Evolutionary conservation across 352 stramenopile species (phyloP).

Genomic region (Globisporangium perplexum): DNA sequence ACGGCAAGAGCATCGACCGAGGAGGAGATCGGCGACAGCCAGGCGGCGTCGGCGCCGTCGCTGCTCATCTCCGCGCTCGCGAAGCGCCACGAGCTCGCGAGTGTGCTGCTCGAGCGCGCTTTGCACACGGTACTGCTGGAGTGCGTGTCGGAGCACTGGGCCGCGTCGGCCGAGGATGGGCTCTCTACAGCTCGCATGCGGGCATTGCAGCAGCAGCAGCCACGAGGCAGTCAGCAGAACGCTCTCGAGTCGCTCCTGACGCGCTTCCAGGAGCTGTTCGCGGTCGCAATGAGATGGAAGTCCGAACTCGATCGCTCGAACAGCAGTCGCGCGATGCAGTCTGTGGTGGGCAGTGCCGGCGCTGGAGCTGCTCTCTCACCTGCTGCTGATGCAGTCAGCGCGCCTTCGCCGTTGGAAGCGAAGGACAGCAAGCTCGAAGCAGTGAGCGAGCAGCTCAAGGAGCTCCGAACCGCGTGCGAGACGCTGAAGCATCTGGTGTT

Average conservation of each 20-base stretch:
- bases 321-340: neutral
- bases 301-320: conserved; percentile 1
- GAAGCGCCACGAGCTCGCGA: conserved; percentile 36
- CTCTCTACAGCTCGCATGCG: neutral
- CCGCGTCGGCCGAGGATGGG: neutral
- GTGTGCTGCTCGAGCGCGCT: conserved; percentile 33
- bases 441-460: conserved; percentile 17
- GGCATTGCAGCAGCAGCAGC: neutral
- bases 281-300: neutral
- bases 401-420: neutral
- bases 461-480: conserved; percentile 38
- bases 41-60: conserved; percentile 30
- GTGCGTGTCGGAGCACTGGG: neutral
- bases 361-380: neutral
- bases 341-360: neutral
- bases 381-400: neutral
- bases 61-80: conserved; percentile 45
- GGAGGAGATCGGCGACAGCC: conserved; percentile 4
- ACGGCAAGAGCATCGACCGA: neutral
- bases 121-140: conserved; percentile 18
- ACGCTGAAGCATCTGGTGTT: conserved; percentile 43
- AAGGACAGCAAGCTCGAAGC: conserved; percentile 1
- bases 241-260: neutral
- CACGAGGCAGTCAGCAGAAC: neutral
- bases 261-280: neutral